Conservation (phyloP, 306 rosid species). For the Cicer bijugum region DNA sequence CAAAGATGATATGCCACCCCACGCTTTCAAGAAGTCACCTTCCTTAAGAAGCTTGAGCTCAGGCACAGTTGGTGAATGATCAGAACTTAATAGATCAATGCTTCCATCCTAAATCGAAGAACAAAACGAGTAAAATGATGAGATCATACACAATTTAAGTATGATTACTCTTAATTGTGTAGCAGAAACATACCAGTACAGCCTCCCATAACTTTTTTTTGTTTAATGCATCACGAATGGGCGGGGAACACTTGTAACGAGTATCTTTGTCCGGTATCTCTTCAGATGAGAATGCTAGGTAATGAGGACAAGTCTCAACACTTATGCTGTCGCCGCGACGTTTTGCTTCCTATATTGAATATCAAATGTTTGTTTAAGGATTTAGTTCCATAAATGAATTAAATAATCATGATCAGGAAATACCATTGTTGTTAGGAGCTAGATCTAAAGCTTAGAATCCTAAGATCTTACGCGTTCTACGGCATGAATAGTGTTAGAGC, state of each 20-base stretch:
- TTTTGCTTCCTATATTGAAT: conserved; percentile 79
- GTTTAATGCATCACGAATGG: conserved; percentile 80
- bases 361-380: background rate
- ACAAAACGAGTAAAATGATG: conserved; percentile 6
- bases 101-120: conserved; percentile 71
- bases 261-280: conserved; percentile 83
- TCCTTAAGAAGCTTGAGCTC: conserved; percentile 81
- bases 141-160: conserved; percentile 8
- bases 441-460: too few relatives aligned
- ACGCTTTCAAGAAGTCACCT: conserved; percentile 87
- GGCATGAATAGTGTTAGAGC: too few relatives aligned
- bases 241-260: conserved; percentile 93
- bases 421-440: conserved; percentile 46
- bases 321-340: conserved; percentile 73
- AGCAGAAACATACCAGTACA: conserved; percentile 58
- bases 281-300: conserved; percentile 81
- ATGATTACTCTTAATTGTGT: background rate
- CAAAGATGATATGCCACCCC: conserved; percentile 95
- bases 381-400: background rate
- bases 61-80: conserved; percentile 91
- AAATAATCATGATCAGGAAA: background rate
- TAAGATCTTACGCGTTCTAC: too few relatives aligned
- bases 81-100: conserved; percentile 81
- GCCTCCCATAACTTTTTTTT: conserved; percentile 83
- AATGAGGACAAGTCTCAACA: conserved; percentile 92